A percentile compares a stretch with the other conserved stretches of the same genome.
Evolutionary conservation across 2,329 filamentous ascomycete species (phyloP).

Genomic region (Cladophialophora carrionii): DNA sequence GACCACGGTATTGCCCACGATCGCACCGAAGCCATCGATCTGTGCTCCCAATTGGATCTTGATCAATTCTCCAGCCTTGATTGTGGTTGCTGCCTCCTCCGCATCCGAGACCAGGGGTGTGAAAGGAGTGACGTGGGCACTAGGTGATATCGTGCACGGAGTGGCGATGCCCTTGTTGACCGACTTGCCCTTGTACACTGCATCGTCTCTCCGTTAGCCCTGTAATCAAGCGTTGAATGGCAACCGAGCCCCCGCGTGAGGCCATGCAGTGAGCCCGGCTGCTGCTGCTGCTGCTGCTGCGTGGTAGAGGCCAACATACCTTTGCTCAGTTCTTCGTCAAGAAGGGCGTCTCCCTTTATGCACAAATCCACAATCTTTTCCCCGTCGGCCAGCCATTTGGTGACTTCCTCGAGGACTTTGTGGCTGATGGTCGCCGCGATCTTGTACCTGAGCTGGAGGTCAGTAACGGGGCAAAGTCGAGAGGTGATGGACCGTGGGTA

Average conservation of each 20-base stretch:
- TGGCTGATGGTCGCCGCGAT: conserved; percentile 92
- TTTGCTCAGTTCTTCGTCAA: conserved; percentile 91
- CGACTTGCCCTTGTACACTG: conserved; percentile 97
- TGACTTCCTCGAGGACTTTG: conserved; percentile 87
- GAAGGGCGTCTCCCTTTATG: conserved; percentile 90
- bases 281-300: neutral
- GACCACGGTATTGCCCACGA: conserved; percentile 90
- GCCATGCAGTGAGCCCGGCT: neutral
- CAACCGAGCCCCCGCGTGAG: neutral
- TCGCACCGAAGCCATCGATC: conserved; percentile 95
- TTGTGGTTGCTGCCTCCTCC: conserved; percentile 75
- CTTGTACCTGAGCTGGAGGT: conserved; percentile 68
- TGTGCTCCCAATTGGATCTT: conserved; percentile 99
- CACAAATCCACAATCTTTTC: conserved; percentile 93
- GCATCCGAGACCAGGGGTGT: conserved; percentile 86
- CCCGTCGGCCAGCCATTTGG: conserved; percentile 73
- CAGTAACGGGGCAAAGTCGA: neutral
- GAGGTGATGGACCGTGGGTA: neutral
- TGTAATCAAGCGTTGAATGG: neutral
- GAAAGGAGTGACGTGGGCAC: conserved; percentile 93
- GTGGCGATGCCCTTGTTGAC: conserved; percentile 73
- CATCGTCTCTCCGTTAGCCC: conserved; percentile 8
- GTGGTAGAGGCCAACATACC: conserved; percentile 3
- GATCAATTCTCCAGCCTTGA: conserved; percentile 84
- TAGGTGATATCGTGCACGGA: conserved; percentile 83